Percentiles rank a stretch among this genome's conserved stretches.
These are phyloP conservation scores for Pythium utonaiense DNA, from an alignment of 352 stramenopile genomes.

Conservation along the genomic window DNA sequence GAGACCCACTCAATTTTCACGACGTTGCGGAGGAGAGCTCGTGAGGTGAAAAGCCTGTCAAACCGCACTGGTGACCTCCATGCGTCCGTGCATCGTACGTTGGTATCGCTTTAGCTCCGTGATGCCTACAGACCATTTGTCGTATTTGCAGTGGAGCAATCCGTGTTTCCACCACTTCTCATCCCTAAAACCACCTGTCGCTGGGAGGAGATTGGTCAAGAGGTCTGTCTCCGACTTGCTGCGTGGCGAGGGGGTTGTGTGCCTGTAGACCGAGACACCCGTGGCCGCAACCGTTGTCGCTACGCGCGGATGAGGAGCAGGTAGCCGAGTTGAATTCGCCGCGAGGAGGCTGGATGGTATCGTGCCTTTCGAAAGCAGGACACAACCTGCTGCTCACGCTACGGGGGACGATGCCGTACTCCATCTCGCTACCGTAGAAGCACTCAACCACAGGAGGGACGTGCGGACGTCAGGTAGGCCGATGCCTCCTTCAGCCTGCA, in stretches of 20 bases:
- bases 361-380: background rate
- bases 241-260: background rate
- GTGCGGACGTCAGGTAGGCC: background rate
- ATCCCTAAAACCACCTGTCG: background rate
- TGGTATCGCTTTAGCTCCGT: background rate
- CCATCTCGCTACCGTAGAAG: background rate
- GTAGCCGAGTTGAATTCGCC: no score
- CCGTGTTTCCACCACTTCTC: background rate
- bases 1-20: background rate
- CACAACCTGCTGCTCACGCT: background rate
- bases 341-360: background rate
- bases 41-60: background rate
- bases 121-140: background rate
- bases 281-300: no score
- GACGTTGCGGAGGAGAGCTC: background rate
- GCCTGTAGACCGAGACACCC: no score
- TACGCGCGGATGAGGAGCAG: no score
- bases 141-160: background rate
- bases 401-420: background rate
- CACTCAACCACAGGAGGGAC: background rate
- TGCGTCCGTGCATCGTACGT: background rate
- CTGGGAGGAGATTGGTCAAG: background rate
- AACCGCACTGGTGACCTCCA: background rate
- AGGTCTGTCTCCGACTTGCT: background rate
- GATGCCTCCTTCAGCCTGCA: background rate